Conservation (phyloP, 192 early-diverging fungal species). For the Polychytrium aggregatum region DNA sequence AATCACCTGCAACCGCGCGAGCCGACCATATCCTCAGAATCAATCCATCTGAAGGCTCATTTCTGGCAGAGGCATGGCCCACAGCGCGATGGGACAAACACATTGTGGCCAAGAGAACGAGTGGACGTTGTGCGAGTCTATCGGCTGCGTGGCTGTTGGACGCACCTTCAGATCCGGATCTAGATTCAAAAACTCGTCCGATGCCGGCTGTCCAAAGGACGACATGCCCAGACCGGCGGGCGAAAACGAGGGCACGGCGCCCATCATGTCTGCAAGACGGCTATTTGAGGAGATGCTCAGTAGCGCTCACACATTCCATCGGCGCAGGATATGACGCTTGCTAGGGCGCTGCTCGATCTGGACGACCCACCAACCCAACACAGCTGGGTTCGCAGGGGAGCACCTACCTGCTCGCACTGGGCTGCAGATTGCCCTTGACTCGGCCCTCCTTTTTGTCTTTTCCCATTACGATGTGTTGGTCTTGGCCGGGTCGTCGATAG, state of each 20-base stretch:
- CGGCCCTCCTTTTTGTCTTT: constrained; percentile 48
- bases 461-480: no score
- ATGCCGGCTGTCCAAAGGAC: no score
- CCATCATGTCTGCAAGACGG: neutral
- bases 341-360: no score
- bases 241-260: neutral
- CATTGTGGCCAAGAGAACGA: constrained; percentile 18
- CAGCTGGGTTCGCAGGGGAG: constrained; percentile 11
- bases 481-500: no score
- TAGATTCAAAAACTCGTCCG: constrained; percentile 39
- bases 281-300: neutral
- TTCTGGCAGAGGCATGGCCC: constrained; percentile 1
- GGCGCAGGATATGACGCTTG: constrained; percentile 1
- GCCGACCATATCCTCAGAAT: constrained; percentile 22
- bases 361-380: no score
- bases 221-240: constrained; percentile 59
- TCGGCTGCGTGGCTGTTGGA: constrained; percentile 53
- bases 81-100: constrained; percentile 2
- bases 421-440: constrained; percentile 75
- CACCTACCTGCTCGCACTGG: constrained; percentile 73
- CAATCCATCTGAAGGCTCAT: constrained; percentile 16
- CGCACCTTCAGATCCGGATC: constrained; percentile 54
- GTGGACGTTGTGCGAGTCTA: constrained; percentile 35
- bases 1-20: constrained; percentile 55
- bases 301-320: constrained; percentile 24